Evolutionary conservation across 345 rosid genomes (phyloP).

Genomic region (Eucalyptus virginea): DNA sequence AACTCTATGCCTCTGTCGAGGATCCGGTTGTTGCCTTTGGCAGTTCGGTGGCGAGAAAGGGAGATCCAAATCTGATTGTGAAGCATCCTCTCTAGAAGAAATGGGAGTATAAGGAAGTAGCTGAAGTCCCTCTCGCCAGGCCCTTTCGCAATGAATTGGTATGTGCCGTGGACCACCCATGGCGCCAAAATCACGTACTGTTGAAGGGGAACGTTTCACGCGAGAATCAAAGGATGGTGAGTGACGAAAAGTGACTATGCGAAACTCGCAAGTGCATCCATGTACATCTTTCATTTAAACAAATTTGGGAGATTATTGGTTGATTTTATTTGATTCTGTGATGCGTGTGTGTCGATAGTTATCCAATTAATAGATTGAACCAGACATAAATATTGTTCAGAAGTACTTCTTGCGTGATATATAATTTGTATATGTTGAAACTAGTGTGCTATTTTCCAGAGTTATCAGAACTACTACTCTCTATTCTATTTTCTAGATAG

Average conservation of each 20-base stretch:
- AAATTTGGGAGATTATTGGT: not conserved
- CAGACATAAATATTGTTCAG: not conserved
- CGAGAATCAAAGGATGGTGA: not conserved
- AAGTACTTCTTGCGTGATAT: not conserved
- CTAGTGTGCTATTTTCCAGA: not conserved
- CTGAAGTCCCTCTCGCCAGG: conserved; percentile 14
- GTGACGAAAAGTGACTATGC: not conserved
- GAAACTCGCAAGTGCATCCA: not conserved
- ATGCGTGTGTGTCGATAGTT: too few species aligned
- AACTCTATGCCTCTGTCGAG: conserved; percentile 45
- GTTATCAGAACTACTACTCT: not conserved
- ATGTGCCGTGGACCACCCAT: conserved; percentile 23
- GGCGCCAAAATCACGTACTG: conserved; percentile 42
- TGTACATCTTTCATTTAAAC: not conserved
- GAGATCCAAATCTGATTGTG: conserved; percentile 49
- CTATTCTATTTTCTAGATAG: not conserved
- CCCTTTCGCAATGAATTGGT: not conserved
- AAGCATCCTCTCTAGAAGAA: conserved; percentile 16
- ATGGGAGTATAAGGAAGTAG: conserved; percentile 15
- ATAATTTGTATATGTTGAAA: not conserved
- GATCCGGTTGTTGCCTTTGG: conserved; percentile 34
- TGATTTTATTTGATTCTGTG: too few species aligned
- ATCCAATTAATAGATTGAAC: not conserved
- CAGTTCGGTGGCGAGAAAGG: conserved; percentile 28
- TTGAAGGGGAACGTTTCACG: not conserved